phyloP scores from a whole-genome alignment of 768 basidiomycete genomes.

The Boletus sensibilis region DNA sequence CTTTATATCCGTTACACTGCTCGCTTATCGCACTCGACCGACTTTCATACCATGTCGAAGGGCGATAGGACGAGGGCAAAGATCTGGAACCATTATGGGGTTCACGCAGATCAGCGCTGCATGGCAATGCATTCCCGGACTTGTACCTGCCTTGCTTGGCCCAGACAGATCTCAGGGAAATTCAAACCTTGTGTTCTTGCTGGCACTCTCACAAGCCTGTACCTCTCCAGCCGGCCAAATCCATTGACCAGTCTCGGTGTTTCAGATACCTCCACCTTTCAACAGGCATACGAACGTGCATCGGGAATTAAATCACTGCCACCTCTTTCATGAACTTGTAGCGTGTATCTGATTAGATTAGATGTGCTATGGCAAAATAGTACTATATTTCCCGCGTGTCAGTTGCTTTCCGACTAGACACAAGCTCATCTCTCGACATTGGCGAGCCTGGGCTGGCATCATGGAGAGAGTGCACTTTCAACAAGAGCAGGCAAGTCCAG shows the following conservation, averaged over 20 bases:
- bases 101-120: conserved; percentile 1
- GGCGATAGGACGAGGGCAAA: neutral
- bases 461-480: conserved; percentile 96
- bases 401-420: neutral
- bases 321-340: neutral
- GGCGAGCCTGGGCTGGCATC: conserved; percentile 9
- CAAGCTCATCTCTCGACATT: neutral
- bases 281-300: conserved; percentile 2
- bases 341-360: conserved; percentile 19
- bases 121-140: conserved; percentile 7
- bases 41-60: neutral
- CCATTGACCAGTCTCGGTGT: neutral
- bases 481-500: conserved; percentile 72
- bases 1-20: conserved; percentile 18
- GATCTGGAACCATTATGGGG: neutral
- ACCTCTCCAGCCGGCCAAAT: neutral
- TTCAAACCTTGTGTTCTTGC: neutral
- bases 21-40: conserved; percentile 15
- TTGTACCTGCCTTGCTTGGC: neutral
- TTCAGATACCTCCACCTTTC: neutral
- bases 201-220: neutral
- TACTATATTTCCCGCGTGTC: conserved; percentile 10
- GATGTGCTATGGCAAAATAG: neutral
- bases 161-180: neutral
- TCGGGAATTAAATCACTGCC: neutral